Base-by-base conservation (phyloP, 2,329 filamentous ascomycete genomes). In the Penicillium sp. region DNA sequence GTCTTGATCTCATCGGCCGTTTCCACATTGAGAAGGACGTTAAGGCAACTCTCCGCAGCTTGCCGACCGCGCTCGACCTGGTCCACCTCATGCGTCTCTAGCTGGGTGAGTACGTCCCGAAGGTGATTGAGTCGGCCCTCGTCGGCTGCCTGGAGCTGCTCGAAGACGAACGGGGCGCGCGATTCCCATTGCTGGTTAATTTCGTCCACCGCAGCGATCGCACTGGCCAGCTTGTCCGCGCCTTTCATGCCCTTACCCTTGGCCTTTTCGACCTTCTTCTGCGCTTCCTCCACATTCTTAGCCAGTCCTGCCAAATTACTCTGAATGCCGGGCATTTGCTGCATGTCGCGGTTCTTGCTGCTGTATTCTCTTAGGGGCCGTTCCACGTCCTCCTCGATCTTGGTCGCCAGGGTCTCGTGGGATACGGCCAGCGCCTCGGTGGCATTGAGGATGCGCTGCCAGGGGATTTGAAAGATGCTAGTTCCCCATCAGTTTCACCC, bases 111-210 rank as follows among this genome's bases (percentile, higher is more conserved):
- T 36, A 89, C 83, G 71, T 97, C 92, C 55, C 92, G 88, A 53
- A 99, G 79, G 66, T 95, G 88, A 70, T 96, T 96, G 60, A 95
- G 78, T 50, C 94, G 85, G 62, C 83, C 86, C 75, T 99, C 94
- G 67, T 99, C 94, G 28, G 95, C 78, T 5, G 89, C 87, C 70
- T 99, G 94, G 24, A 99, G 82, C 54, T 87, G 88, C 73, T 99
- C 94, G 67, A 95, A 96, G 54, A 96, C 88, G 72, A 90, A 97
- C 1, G 94, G 94, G 13, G 94, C 90, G 70, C 96, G 91, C 0
- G 90, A 91, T 50, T 96, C 87, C 94, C 94, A 99, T 68, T 95
- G 88, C 59, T 87, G 82, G 40, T 80, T 83, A n/a, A 90, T 87
- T 54, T 84, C 84, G 57, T 95, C 89, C 39, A 95, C 82, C 58